Conservation (phyloP, 169 alveolate species). For the Cryptosporidium ubiquitum region DNA sequence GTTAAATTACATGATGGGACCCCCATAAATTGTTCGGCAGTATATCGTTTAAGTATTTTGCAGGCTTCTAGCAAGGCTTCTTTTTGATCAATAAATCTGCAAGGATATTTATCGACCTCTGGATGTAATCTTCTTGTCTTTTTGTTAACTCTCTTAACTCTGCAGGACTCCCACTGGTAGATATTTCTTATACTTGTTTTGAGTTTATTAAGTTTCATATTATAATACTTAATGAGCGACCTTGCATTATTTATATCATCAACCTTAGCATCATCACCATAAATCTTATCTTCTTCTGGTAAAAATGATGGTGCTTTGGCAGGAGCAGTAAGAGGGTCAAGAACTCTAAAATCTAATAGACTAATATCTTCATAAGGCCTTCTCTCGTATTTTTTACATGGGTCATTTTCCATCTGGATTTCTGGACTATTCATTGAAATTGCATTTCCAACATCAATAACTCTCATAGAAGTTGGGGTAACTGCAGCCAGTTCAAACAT, state of each 20-base stretch:
- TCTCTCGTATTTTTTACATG: conserved; percentile 61
- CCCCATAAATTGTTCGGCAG: conserved; percentile 71
- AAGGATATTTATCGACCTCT: conserved; percentile 41
- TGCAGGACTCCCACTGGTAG: conserved; percentile 65
- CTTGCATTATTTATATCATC: conserved; percentile 37
- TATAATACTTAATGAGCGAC: conserved; percentile 27
- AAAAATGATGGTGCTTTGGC: conserved; percentile 55
- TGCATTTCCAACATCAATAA: conserved; percentile 63
- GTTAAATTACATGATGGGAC: conserved; percentile 59
- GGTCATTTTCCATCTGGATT: conserved; percentile 40
- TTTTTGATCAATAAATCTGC: conserved; percentile 64
- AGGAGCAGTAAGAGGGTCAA: conserved; percentile 61
- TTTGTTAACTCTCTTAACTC: conserved; percentile 50
- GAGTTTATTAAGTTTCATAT: conserved; percentile 10
- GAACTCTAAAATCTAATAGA: conserved; percentile 43
- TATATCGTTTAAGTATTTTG: conserved; percentile 38
- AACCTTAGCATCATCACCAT: conserved; percentile 9
- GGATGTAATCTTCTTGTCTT: conserved; percentile 39
- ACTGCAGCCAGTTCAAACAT: conserved; percentile 39
- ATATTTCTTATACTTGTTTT: conserved; percentile 29
- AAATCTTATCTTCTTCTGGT: conserved; percentile 29
- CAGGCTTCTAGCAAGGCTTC: conserved; percentile 64
- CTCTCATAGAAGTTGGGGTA: conserved; percentile 51
- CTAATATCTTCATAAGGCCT: conserved; percentile 71
- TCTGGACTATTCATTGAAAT: conserved; percentile 56